phyloP scores from a whole-genome alignment of 2,329 filamentous ascomycete genomes.

The Fusarium piperis region DNA sequence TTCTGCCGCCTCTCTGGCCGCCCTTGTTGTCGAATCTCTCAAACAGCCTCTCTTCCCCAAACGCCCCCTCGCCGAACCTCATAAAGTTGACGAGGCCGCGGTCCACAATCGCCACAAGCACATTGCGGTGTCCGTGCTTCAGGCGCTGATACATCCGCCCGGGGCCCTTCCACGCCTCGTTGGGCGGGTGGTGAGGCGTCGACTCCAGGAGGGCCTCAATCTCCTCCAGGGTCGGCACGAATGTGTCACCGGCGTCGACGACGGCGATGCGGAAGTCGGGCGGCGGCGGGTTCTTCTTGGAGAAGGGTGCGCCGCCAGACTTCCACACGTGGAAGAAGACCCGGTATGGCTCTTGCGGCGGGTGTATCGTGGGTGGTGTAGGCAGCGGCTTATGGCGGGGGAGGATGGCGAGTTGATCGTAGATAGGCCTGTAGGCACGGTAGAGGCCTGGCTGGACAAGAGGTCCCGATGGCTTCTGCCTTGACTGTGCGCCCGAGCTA shows the following conservation, averaged over 20 bases:
- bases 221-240: constrained; percentile 78
- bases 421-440: constrained; percentile 76
- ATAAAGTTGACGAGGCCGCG: constrained; percentile 90
- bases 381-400: constrained; percentile 70
- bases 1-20: constrained; percentile 52
- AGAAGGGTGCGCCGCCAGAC: constrained; percentile 67
- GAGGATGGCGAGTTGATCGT: constrained; percentile 78
- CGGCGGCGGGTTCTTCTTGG: constrained; percentile 78
- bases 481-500: constrained; percentile 36
- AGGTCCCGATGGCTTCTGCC: constrained; percentile 59
- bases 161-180: constrained; percentile 48
- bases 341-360: constrained; percentile 67
- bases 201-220: constrained; percentile 76
- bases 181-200: constrained; percentile 74
- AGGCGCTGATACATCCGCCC: constrained; percentile 77
- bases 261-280: constrained; percentile 90
- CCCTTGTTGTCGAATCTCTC: constrained; percentile 61
- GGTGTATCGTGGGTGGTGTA: constrained; percentile 37
- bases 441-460: constrained; percentile 71
- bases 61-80: constrained; percentile 80
- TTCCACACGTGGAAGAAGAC: constrained; percentile 88
- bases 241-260: constrained; percentile 76
- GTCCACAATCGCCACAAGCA: constrained; percentile 88
- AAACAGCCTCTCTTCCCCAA: constrained; percentile 78
- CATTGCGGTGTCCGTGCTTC: constrained; percentile 85